These are phyloP conservation scores for Westerdykella ornata DNA, from an alignment of 2,329 filamentous ascomycete genomes.

Conservation along the genomic window DNA sequence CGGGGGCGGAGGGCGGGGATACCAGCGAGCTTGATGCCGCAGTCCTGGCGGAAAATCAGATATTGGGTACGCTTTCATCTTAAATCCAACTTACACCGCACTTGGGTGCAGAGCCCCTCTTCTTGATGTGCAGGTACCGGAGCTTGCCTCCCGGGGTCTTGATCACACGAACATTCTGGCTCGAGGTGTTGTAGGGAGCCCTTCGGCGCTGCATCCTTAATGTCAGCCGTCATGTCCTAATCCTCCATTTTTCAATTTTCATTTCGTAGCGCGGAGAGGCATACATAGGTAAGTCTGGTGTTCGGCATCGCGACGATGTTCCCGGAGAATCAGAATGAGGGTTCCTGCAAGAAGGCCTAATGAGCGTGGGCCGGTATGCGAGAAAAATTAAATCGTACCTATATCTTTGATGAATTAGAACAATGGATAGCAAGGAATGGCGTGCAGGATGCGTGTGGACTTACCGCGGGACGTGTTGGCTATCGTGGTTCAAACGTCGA, in stretches of 20 bases:
- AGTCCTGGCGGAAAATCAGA: conserved; percentile 62
- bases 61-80: background rate
- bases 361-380: conserved; percentile 18
- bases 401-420: conserved; percentile 14
- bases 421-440: background rate
- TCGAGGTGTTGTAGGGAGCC: conserved; percentile 85
- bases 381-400: conserved; percentile 19
- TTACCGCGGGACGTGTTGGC: conserved; percentile 26
- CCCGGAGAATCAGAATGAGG: conserved; percentile 29
- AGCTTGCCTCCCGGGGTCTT: conserved; percentile 93
- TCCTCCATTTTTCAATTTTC: conserved; percentile 2
- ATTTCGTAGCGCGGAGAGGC: conserved; percentile 16
- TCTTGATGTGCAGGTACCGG: conserved; percentile 98
- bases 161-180: conserved; percentile 77
- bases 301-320: conserved; percentile 47
- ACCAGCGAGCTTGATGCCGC: conserved; percentile 92
- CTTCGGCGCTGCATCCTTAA: conserved; percentile 45
- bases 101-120: conserved; percentile 96
- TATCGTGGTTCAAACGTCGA: conserved; percentile 19
- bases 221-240: conserved; percentile 26
- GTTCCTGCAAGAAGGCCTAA: conserved; percentile 18
- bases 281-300: conserved; percentile 53
- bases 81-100: conserved; percentile 47
- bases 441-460: conserved; percentile 14
- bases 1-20: conserved; percentile 96